Conservation (phyloP, 352 stramenopile genomes). For the Pythium vanterpoolii region DNA sequence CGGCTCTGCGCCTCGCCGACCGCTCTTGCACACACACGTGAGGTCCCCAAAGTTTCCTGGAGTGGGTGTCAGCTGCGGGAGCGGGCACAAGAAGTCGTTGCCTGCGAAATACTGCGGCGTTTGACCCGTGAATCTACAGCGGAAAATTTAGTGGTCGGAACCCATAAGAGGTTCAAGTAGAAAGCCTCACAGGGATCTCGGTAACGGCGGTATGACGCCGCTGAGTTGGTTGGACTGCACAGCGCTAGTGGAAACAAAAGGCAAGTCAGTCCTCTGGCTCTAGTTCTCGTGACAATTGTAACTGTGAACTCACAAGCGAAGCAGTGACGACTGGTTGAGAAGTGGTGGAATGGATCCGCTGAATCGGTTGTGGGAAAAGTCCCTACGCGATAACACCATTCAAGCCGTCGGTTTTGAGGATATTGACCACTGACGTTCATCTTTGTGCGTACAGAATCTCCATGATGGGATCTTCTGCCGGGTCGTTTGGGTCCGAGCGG, state of each 20-base stretch:
- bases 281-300: not conserved
- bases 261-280: not conserved
- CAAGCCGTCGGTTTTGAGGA: not conserved
- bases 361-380: conserved; percentile 50
- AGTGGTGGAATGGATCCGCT: conserved; percentile 36
- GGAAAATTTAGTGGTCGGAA: not conserved
- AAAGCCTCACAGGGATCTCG: conserved; percentile 16
- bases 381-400: conserved; percentile 19
- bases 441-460: conserved; percentile 37
- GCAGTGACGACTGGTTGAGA: conserved; percentile 42
- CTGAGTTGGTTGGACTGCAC: conserved; percentile 19
- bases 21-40: conserved; percentile 17
- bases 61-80: conserved; percentile 9
- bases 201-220: conserved; percentile 10
- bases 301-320: conserved; percentile 37
- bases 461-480: conserved; percentile 42
- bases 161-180: not conserved
- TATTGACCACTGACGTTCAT: not conserved
- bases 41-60: conserved; percentile 7
- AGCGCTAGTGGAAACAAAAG: conserved; percentile 7
- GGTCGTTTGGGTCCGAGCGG: conserved; percentile 45
- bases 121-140: not conserved
- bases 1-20: not conserved
- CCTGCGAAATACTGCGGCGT: conserved; percentile 15
- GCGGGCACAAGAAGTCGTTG: conserved; percentile 28